Conservation (phyloP, 2,329 filamentous ascomycete species). For the Zalaria sp. region DNA sequence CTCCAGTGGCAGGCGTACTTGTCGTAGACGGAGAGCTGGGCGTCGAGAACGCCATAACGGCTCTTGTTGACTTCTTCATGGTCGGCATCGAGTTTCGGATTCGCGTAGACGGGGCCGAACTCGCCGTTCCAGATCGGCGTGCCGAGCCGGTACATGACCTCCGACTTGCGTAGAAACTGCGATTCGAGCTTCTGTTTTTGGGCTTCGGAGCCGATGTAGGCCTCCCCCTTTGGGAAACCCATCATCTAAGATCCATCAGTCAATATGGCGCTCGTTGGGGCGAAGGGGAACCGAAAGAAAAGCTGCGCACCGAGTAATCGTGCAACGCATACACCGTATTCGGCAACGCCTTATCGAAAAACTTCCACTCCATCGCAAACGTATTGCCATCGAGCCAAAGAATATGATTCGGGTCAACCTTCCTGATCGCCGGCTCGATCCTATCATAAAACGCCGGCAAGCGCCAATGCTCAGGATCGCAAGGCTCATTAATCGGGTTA, state of each 20-base stretch:
- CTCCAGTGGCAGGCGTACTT: conserved; percentile 39
- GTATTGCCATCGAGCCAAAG: conserved; percentile 23
- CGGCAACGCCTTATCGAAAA: conserved; percentile 27
- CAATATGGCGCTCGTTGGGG: neutral
- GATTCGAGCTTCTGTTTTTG: conserved; percentile 30
- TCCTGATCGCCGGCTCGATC: conserved; percentile 31
- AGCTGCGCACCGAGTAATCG: conserved; percentile 35
- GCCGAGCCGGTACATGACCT: conserved; percentile 29
- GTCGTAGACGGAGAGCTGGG: conserved; percentile 38
- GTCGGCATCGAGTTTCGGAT: conserved; percentile 21
- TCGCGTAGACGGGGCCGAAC: conserved; percentile 34
- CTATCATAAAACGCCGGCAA: conserved; percentile 33
- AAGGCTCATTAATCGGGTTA: conserved; percentile 39
- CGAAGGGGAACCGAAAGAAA: conserved; percentile 17
- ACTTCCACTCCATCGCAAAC: conserved; percentile 26
- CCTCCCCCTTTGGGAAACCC: conserved; percentile 33
- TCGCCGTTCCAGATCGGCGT: conserved; percentile 36
- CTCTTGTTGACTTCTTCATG: conserved; percentile 26
- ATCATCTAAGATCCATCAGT: conserved; percentile 16
- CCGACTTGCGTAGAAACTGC: conserved; percentile 31
- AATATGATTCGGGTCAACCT: conserved; percentile 35
- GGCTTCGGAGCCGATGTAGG: conserved; percentile 26
- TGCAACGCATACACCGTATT: conserved; percentile 36
- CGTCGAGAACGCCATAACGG: conserved; percentile 26
- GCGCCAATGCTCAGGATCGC: conserved; percentile 31